These are phyloP conservation scores for Allium cepa DNA, from an alignment of 106 monocot genomes.

Conservation along the genomic window DNA sequence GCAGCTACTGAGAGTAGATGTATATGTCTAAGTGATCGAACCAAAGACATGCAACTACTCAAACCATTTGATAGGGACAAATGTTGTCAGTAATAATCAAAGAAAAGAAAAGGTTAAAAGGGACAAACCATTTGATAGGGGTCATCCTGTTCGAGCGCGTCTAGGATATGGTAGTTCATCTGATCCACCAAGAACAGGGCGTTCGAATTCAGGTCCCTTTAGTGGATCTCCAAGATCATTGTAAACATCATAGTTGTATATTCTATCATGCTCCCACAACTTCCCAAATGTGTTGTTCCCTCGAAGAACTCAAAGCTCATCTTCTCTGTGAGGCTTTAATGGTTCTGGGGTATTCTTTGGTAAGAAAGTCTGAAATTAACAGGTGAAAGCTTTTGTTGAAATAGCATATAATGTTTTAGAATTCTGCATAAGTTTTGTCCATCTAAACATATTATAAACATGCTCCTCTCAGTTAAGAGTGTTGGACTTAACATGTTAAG, in stretches of 20 bases:
- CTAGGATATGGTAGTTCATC: constrained; percentile 60
- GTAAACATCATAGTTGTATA: constrained; percentile 59
- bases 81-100: too few relatives aligned
- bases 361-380: constrained; percentile 33
- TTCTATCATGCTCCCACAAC: constrained; percentile 43
- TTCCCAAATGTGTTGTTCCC: constrained; percentile 31
- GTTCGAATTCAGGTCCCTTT: constrained; percentile 14
- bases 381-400: not conserved
- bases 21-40: too few relatives aligned
- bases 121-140: constrained; percentile 13
- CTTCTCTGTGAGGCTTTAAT: constrained; percentile 27
- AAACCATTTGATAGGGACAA: too few relatives aligned
- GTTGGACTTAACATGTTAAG: not conserved
- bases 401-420: not conserved
- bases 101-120: too few relatives aligned
- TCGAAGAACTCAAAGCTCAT: constrained; percentile 47
- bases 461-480: not conserved
- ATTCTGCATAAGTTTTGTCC: not conserved
- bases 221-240: constrained; percentile 73
- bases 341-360: constrained; percentile 36
- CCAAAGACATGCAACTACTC: too few relatives aligned
- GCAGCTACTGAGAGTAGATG: too few relatives aligned
- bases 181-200: constrained; percentile 51
- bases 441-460: not conserved
- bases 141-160: constrained; percentile 36